Conservation (phyloP, 768 basidiomycete species). For the Lyophyllum shimeji region DNA sequence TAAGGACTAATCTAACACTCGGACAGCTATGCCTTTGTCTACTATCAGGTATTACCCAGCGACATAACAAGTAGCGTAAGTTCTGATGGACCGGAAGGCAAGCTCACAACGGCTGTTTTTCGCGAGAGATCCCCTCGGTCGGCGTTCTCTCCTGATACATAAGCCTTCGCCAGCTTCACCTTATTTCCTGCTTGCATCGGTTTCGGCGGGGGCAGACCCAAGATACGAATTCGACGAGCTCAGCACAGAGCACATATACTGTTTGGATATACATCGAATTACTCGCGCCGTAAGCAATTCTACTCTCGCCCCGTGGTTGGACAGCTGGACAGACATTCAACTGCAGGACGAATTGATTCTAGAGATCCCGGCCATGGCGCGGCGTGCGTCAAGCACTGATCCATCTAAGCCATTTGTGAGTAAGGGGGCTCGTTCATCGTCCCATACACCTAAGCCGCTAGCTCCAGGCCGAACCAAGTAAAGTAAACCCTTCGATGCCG, state of each 20-base stretch:
- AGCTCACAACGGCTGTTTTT: slow-evolving; percentile 57
- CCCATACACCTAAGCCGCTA: neutral
- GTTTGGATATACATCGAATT: slow-evolving; percentile 40
- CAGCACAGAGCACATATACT: slow-evolving; percentile 55
- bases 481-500: slow-evolving; percentile 51
- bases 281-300: slow-evolving; percentile 1
- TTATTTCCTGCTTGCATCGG: slow-evolving; percentile 64
- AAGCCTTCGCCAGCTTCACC: slow-evolving; percentile 47
- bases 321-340: neutral
- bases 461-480: slow-evolving; percentile 41
- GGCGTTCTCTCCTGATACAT: slow-evolving; percentile 81
- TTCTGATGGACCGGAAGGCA: slow-evolving; percentile 31
- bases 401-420: slow-evolving; percentile 29
- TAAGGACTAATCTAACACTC: neutral
- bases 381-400: slow-evolving; percentile 6
- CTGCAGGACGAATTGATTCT: slow-evolving; percentile 9
- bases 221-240: slow-evolving; percentile 62
- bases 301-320: neutral
- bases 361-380: slow-evolving; percentile 15
- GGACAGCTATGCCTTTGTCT: slow-evolving; percentile 76
- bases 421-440: slow-evolving; percentile 1
- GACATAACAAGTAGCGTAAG: neutral
- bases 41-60: slow-evolving; percentile 58
- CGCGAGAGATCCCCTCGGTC: slow-evolving; percentile 80
- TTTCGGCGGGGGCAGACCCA: slow-evolving; percentile 49